Base-by-base conservation (phyloP, 768 basidiomycete species). In the Trametes meyenii region DNA sequence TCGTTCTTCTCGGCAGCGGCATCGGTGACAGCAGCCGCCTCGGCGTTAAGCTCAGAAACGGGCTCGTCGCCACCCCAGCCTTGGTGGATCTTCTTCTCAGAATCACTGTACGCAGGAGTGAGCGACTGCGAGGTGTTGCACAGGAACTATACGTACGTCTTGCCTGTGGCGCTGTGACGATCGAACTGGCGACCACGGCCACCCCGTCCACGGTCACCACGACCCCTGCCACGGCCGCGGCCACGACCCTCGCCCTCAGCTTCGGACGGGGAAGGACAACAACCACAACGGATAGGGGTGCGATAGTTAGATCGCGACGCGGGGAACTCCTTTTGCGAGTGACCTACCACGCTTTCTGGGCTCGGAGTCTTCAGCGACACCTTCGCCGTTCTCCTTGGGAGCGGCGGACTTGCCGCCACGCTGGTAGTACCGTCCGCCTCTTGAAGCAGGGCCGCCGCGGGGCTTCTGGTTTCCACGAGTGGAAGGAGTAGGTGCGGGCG, bases 31-130 rank as follows among this genome's bases (percentile, higher is more conserved):
- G 89, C 96, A 29, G 84, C 88, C 61, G 85, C 76, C 74, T 98
- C 96, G 36, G 81, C 82, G 77, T 88, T 88, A 70, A 93, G 82
- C 76, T 98, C 96, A 40, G 89, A 75, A 67, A 79, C 82, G 68
- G 90, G 94, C 68, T 95, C 92, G 65, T 95, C 93, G 43, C 90
- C 92, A 66, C 96, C 96, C 96, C 96, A 98, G 66, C 88, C 89
- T 72, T 94, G 90, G 74, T 93, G 90, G 69, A 96, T 78, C 80
- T 93, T 94, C 84, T 98, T 98, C 68, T 95, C 92, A 46, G 92
- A 89, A 78, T 98, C 96, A 74, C 92, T 95, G 67, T 57, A 61
- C 59, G 65, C 6, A 17, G 4, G 29, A 23, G 46, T 55, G 3
- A 54, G 48, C 60, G 40, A 51, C 43, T 17, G 36, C 33, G 58